Percentiles rank a stretch among this genome's conserved stretches.
These are phyloP conservation scores for Candida adriatica DNA, from an alignment of 805 yeast genomes.

Conservation along the genomic window DNA sequence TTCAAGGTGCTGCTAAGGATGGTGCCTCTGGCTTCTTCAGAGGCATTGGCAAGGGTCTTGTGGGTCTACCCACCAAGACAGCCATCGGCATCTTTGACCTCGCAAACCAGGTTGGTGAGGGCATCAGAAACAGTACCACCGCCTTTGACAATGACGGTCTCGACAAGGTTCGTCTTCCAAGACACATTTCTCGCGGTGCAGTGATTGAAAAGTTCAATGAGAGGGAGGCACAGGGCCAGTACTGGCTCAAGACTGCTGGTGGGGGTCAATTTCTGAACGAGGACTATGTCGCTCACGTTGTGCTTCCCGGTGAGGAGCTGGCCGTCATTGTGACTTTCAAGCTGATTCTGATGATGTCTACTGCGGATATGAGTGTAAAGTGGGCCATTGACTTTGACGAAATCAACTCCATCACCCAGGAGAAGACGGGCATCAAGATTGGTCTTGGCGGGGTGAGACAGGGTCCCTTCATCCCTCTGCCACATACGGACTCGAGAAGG, in stretches of 20 bases:
- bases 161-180: constrained; percentile 75
- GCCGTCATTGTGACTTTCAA: constrained; percentile 71
- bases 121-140: constrained; percentile 87
- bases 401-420: constrained; percentile 66
- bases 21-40: constrained; percentile 91
- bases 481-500: constrained; percentile 55
- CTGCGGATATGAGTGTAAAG: constrained; percentile 50
- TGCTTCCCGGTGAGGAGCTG: constrained; percentile 73
- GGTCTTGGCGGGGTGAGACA: constrained; percentile 46
- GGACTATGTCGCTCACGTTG: constrained; percentile 76
- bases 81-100: constrained; percentile 92
- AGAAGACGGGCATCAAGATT: constrained; percentile 71
- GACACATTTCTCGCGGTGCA: constrained; percentile 65
- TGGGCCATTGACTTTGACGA: constrained; percentile 69
- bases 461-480: constrained; percentile 77
- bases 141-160: constrained; percentile 76
- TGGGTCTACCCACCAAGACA: constrained; percentile 94
- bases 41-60: constrained; percentile 91
- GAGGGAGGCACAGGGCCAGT: constrained; percentile 91
- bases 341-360: constrained; percentile 60
- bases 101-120: constrained; percentile 89
- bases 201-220: constrained; percentile 68
- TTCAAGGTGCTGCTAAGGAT: constrained; percentile 79
- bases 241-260: constrained; percentile 76
- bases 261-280: constrained; percentile 75